Conservation (phyloP, 78 protist genomes). For the Carpediemonas membranifera region DNA sequence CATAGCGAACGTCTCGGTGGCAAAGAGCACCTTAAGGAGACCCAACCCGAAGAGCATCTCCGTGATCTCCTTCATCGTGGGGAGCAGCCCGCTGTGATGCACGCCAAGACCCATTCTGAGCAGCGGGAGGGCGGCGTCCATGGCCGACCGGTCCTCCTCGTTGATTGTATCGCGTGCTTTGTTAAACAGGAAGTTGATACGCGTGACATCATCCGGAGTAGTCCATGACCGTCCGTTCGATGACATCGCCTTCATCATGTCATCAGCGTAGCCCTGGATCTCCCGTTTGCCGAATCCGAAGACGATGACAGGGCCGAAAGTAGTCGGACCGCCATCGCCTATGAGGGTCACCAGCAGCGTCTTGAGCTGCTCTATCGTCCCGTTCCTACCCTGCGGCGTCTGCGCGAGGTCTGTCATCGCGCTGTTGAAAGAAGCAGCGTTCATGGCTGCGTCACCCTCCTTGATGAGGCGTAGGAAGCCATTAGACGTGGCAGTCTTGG, state of each 20-base stretch:
- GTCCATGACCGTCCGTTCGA: too few relatives aligned
- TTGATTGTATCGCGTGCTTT: not conserved
- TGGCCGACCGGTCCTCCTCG: constrained; percentile 29
- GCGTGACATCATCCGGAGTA: not conserved
- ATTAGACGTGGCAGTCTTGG: constrained; percentile 38
- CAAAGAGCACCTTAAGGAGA: constrained; percentile 74
- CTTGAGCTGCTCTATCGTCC: too few relatives aligned
- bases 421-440: too few relatives aligned
- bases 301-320: too few relatives aligned
- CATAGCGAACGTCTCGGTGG: constrained; percentile 98
- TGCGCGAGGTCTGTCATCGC: too few relatives aligned
- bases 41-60: constrained; percentile 79
- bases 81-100: constrained; percentile 93
- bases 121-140: not conserved
- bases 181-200: not conserved
- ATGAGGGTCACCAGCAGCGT: too few relatives aligned
- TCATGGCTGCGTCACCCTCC: too few relatives aligned
- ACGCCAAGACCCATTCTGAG: constrained; percentile 76
- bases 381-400: too few relatives aligned
- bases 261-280: too few relatives aligned
- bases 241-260: constrained; percentile 28
- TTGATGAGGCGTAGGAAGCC: too few relatives aligned
- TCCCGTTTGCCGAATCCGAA: constrained; percentile 45
- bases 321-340: too few relatives aligned
- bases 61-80: constrained; percentile 74